Base-by-base conservation (phyloP, 75 land plant species). In the Pinus taeda region DNA sequence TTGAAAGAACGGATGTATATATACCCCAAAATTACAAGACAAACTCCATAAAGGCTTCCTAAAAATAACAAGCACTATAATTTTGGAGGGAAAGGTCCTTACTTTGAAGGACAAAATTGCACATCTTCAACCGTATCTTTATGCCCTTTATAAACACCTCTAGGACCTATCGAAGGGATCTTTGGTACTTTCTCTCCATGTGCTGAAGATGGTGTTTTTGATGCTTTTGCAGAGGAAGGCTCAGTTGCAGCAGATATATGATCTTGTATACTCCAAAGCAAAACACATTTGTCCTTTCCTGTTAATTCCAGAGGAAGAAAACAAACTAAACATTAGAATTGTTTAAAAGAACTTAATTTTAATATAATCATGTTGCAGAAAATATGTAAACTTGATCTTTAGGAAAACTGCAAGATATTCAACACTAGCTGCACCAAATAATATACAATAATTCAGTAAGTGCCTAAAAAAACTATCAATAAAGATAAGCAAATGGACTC, bases 81-180 rank as follows among this genome's bases (percentile, higher is more conserved):
- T 9, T 9, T 9, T 9, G 55, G 11, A 49, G 9, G 55, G 55
- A 49, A 49, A 49, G 55, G 12, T 9, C 11, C 55, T 49, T 69
- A 97, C 98, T 90, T 97, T 37, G 95, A 87, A n/a, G 99, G 99
- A 67, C 95, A 88, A 80, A 97, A 97, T 55, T 91, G 90, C 36
- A 97, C 99, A 79, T 97, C 99, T 83, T 97, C 99, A 80, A 97
- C 99, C 22, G 99, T 97, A 76, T 90, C 90, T 15, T 88, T 88
- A 80, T 97, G 99, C 57, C 99, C 99, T 75, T 85, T 78, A 64
- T 76, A 97, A 15, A 91, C 70, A 21, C 98, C 98, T 58, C 95
- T 86, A 57, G 99, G 93, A 62, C 83, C 89, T 82, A 97, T 76
- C 53, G 78, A 17, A 63, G 92, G 85, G 56, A 88, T 76, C 30